Conservation (phyloP, 2,329 filamentous ascomycete species). For the Xylariaceae sp. region DNA sequence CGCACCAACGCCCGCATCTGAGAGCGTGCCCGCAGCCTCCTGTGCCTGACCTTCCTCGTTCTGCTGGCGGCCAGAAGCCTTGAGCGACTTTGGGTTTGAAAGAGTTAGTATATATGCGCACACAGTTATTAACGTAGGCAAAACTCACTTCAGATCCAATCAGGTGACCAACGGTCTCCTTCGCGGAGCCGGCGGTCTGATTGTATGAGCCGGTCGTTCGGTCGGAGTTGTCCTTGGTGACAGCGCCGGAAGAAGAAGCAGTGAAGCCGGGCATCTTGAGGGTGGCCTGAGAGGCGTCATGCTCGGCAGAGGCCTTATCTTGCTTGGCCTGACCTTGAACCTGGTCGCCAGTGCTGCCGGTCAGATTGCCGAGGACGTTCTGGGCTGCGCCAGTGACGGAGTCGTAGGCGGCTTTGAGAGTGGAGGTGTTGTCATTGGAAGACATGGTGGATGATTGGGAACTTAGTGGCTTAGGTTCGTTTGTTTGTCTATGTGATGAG, state of each 20-base stretch:
- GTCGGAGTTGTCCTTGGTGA: constrained; percentile 68
- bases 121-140: too few relatives aligned
- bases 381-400: constrained; percentile 69
- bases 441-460: constrained; percentile 33
- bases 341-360: constrained; percentile 67
- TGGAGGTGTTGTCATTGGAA: constrained; percentile 57
- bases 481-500: neutral
- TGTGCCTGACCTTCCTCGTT: constrained; percentile 75
- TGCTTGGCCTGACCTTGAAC: constrained; percentile 61
- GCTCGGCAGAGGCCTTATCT: constrained; percentile 60
- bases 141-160: constrained; percentile 64
- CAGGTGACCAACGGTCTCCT: constrained; percentile 74
- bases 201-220: constrained; percentile 74
- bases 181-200: constrained; percentile 82
- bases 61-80: constrained; percentile 70
- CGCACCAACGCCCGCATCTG: constrained; percentile 77
- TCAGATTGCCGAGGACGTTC: constrained; percentile 66
- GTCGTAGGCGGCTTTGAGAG: constrained; percentile 74
- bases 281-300: constrained; percentile 71
- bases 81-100: constrained; percentile 56
- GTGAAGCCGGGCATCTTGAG: constrained; percentile 70
- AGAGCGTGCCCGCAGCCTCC: constrained; percentile 7
- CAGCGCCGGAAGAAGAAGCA: constrained; percentile 64
- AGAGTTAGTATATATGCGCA: neutral
- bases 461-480: constrained; percentile 12